Conservation (phyloP, 768 basidiomycete species). For the Leccinum subgranulosum region DNA sequence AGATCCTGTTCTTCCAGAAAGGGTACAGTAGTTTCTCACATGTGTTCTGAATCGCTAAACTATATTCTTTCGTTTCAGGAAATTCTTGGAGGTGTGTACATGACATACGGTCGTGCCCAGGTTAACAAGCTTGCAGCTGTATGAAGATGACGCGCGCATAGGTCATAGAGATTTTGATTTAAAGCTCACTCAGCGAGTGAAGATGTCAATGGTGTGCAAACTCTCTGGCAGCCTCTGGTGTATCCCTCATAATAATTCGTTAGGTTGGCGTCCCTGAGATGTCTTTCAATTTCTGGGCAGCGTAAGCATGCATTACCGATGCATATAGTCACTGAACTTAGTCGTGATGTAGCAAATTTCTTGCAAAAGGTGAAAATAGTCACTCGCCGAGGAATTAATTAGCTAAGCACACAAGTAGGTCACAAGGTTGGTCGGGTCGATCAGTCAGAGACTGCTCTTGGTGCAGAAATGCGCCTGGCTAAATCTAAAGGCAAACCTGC, state of each 20-base stretch:
- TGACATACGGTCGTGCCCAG: neutral
- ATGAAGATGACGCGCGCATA: constrained; percentile 91
- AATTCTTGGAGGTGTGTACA: constrained; percentile 68
- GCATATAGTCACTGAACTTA: constrained; percentile 4
- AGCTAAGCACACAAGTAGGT: constrained; percentile 38
- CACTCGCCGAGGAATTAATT: neutral
- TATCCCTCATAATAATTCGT: neutral
- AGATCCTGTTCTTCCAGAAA: constrained; percentile 98
- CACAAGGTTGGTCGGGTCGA: constrained; percentile 97
- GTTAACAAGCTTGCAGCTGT: constrained; percentile 44
- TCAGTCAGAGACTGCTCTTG: constrained; percentile 94
- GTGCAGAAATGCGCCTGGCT: constrained; percentile 92
- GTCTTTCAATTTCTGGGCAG: constrained; percentile 91
- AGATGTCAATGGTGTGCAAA: constrained; percentile 91
- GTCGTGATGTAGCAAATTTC: constrained; percentile 58
- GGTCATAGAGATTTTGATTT: constrained; percentile 95
- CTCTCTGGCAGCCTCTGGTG: neutral
- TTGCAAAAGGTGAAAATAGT: constrained; percentile 49
- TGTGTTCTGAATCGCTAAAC: neutral
- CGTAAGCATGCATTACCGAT: constrained; percentile 45
- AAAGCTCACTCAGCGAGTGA: constrained; percentile 87
- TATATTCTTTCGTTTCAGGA: constrained; percentile 42
- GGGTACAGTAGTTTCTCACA: constrained; percentile 49
- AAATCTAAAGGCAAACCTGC: constrained; percentile 47
- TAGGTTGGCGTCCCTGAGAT: constrained; percentile 95